phyloP scores from a whole-genome alignment of 495 filamentous ascomycete genomes.

The Penicillium lagena region DNA sequence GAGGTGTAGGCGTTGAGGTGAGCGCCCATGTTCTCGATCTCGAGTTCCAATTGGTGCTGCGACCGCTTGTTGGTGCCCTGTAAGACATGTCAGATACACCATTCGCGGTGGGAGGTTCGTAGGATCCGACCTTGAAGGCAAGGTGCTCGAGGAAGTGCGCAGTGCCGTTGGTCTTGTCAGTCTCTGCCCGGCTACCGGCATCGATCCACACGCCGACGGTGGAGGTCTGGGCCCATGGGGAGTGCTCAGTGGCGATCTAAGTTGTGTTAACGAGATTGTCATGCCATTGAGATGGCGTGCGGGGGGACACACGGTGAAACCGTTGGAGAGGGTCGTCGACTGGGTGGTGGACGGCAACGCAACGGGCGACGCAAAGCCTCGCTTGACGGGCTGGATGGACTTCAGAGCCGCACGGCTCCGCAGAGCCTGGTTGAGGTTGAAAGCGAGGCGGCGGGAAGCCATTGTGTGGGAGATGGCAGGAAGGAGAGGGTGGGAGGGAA shows the following conservation, averaged over 20 bases:
- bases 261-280: slow-evolving; percentile 30
- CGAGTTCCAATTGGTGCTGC: slow-evolving; percentile 94
- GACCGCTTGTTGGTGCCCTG: slow-evolving; percentile 88
- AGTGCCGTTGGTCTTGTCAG: slow-evolving; percentile 96
- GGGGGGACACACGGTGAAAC: slow-evolving; percentile 71
- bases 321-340: slow-evolving; percentile 93
- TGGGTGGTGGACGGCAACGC: slow-evolving; percentile 71
- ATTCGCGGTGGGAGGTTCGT: neutral
- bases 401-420: slow-evolving; percentile 73
- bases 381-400: slow-evolving; percentile 62
- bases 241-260: slow-evolving; percentile 96
- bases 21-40: slow-evolving; percentile 99
- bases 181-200: slow-evolving; percentile 95
- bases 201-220: slow-evolving; percentile 99
- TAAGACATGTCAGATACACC: slow-evolving; percentile 21
- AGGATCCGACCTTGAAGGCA: slow-evolving; percentile 80
- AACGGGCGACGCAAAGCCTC: slow-evolving; percentile 83
- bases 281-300: slow-evolving; percentile 16
- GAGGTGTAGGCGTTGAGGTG: slow-evolving; percentile 99
- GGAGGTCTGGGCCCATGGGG: slow-evolving; percentile 95
- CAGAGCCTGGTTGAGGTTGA: slow-evolving; percentile 80
- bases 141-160: slow-evolving; percentile 99
- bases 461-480: slow-evolving; percentile 48
- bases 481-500: slow-evolving; percentile 25
- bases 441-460: slow-evolving; percentile 90